These are phyloP conservation scores for Lachnellula hyalina DNA, from an alignment of 2,329 filamentous ascomycete species.

Conservation along the genomic window DNA sequence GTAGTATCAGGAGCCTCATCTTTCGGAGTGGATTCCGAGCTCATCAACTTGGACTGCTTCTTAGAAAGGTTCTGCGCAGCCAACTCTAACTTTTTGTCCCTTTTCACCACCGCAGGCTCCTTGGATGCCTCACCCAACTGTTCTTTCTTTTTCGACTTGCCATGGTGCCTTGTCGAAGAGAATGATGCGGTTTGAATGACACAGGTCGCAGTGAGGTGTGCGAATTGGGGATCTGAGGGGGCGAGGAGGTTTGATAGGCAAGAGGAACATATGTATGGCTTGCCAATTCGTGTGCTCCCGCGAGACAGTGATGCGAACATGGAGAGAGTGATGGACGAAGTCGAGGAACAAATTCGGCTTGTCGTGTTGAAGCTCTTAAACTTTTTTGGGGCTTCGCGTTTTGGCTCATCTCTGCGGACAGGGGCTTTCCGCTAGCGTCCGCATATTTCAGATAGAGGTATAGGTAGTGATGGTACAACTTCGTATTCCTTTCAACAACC, in stretches of 20 bases:
- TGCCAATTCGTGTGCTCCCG: background rate
- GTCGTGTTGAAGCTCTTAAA: too few relatives aligned
- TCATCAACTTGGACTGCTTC: background rate
- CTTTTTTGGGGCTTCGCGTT: too few relatives aligned
- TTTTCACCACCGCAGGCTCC: background rate
- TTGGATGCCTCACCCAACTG: constrained; percentile 4
- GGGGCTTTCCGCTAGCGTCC: too few relatives aligned
- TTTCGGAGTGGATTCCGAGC: background rate
- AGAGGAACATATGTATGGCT: constrained; percentile 1
- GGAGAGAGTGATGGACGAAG: background rate
- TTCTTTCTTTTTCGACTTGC: background rate
- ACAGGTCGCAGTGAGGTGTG: constrained; percentile 2
- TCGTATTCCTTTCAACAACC: too few relatives aligned
- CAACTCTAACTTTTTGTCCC: background rate
- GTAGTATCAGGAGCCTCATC: background rate
- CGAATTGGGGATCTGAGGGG: background rate
- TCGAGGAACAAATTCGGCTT: too few relatives aligned
- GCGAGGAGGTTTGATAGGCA: background rate
- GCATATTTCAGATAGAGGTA: too few relatives aligned
- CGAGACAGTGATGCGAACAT: constrained; percentile 4
- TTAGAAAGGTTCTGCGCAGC: background rate
- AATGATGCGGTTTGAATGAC: constrained; percentile 1
- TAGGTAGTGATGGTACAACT: too few relatives aligned
- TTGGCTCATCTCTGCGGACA: too few relatives aligned
- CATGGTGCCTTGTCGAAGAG: constrained; percentile 6